Conservation (phyloP, 208 protist genomes). For the Acanthamoeba castellanii region DNA sequence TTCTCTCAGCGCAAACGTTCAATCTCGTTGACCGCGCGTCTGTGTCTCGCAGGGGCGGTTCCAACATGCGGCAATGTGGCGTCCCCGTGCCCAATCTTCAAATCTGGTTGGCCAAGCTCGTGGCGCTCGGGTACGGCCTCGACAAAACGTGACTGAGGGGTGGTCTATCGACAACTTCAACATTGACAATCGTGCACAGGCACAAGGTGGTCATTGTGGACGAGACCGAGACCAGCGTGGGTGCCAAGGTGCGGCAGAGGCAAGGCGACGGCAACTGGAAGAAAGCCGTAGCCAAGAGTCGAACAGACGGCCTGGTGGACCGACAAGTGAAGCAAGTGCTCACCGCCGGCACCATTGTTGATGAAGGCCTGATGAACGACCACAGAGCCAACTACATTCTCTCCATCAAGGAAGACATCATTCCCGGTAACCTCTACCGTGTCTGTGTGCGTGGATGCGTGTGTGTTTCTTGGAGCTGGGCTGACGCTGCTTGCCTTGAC, state of each 20-base stretch:
- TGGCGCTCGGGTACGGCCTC: slow-evolving; percentile 72
- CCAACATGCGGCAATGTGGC: slow-evolving; percentile 88
- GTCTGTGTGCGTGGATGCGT: neutral
- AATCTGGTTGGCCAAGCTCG: slow-evolving; percentile 82
- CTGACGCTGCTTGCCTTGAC: neutral
- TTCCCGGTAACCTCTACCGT: neutral
- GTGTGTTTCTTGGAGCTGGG: neutral
- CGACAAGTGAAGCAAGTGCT: slow-evolving; percentile 41
- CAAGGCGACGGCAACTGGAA: slow-evolving; percentile 43
- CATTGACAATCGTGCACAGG: neutral
- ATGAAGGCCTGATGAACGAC: slow-evolving; percentile 81
- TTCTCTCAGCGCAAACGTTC: neutral
- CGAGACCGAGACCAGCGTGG: slow-evolving; percentile 81
- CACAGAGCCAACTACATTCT: slow-evolving; percentile 80
- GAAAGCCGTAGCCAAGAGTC: neutral
- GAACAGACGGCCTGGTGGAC: slow-evolving; percentile 21
- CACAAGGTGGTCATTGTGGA: slow-evolving; percentile 86
- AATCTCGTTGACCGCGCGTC: neutral
- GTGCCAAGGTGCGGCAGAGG: slow-evolving; percentile 56
- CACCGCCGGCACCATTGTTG: slow-evolving; percentile 84
- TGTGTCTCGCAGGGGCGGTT: slow-evolving; percentile 64
- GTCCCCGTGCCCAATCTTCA: slow-evolving; percentile 81
- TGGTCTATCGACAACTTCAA: neutral
- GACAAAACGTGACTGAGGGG: too few species aligned
- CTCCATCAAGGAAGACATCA: slow-evolving; percentile 78